Evolutionary conservation across 2,329 filamentous ascomycete species (phyloP), one percentile per base, ranked within the genome.

Genomic region (Aaosphaeria arxii): DNA sequence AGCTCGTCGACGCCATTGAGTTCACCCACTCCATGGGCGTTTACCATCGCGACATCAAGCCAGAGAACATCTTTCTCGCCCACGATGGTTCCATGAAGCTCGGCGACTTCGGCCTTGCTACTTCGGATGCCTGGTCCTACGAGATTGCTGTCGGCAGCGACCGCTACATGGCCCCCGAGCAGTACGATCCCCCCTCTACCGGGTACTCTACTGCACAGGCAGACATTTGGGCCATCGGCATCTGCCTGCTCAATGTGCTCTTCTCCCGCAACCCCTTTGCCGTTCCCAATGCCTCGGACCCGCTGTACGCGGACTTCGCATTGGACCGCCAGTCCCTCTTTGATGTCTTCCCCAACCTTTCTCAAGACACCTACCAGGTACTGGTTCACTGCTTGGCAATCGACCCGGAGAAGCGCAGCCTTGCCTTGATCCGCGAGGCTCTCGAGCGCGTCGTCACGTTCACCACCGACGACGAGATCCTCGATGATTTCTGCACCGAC

Each of bases 121-220:
- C 92, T 7, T 88, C 85, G 5, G 90, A 95, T 52, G 79, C 85
- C 59, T 96, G 90, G 91, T 95, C 89, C 28, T 88, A 88, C 62
- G 94, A 99, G 77, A 86, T 87, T 54, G 94, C 89, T 53, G 94
- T 99, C 42, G 94, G 94, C 57, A 97, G 94, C 69, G 94, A 99
- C 69, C 90, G 94, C 47, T 99, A 99, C 76, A 99, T 99, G 94
- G 91, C 94, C 47, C 94, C 94, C 5, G 94, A 99, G 74, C 94
- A 99, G 72, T 97, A 94, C 63, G 92, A 97, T 69, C 91, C 91
- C 45, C 84, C 86, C 58, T 86, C 86, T 53, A 84, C 82, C 54
- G 94, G 94, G 50, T 99, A 99, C 74, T 92, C 90, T 47, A 91
- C 94, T 42, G 89, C 89, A 41, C 85, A 94, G 74, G 94, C 94